A percentile compares a stretch with the other conserved stretches of the same genome.
Evolutionary conservation across 352 stramenopile species (phyloP).

Genomic region (Thraustochytrium sp.): DNA sequence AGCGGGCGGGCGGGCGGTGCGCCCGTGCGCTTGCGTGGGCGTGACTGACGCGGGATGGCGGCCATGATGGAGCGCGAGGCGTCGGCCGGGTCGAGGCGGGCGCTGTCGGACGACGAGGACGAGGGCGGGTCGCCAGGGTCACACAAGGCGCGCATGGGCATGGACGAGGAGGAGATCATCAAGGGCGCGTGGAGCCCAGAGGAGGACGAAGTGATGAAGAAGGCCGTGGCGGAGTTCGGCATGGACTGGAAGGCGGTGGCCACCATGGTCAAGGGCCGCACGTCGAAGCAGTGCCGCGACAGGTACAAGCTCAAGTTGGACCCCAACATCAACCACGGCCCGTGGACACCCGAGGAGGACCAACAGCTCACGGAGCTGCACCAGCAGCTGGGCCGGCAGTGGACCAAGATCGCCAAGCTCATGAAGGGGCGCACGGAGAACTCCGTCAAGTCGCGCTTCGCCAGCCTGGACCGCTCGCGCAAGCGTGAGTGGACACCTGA

Average conservation of each 20-base stretch:
- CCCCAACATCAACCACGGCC: constrained; percentile 48
- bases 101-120: no score
- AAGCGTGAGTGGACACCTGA: constrained; percentile 43
- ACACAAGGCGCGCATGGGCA: no score
- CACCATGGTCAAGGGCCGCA: constrained; percentile 23
- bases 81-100: no score
- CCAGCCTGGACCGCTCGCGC: constrained; percentile 9
- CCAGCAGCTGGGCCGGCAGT: constrained; percentile 27
- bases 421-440: constrained; percentile 38
- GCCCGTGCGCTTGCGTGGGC: no score
- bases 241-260: constrained; percentile 42
- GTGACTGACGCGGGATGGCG: no score
- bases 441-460: constrained; percentile 26
- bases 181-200: constrained; percentile 39
- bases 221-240: constrained; percentile 23
- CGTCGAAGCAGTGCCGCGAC: constrained; percentile 50
- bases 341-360: constrained; percentile 49
- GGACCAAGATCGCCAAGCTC: constrained; percentile 45
- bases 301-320: constrained; percentile 50
- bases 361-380: constrained; percentile 39
- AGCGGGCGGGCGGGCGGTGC: no score
- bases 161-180: constrained; percentile 19
- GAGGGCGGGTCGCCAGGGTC: no score
- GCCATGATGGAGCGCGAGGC: no score
- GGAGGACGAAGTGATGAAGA: constrained; percentile 40